Conservation (phyloP, 331 rosid genomes). For the Malus hybrid region DNA sequence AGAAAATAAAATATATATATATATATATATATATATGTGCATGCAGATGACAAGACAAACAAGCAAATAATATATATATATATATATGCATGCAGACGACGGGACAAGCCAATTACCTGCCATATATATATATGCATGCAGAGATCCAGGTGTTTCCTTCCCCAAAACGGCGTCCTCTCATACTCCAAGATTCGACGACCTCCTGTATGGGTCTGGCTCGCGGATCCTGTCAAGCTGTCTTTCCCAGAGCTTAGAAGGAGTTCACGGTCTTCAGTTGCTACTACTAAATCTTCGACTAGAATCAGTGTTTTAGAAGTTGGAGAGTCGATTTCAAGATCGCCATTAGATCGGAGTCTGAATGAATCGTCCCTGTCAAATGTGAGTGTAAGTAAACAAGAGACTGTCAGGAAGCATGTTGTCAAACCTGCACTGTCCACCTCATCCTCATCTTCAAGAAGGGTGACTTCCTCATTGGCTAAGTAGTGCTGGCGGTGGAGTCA, state of each 20-base stretch:
- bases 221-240: constrained; percentile 38
- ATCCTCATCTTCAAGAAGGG: constrained; percentile 37
- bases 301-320: constrained; percentile 26
- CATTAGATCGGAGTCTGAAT: constrained; percentile 29
- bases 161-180: too few species aligned
- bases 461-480: constrained; percentile 45
- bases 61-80: too few species aligned
- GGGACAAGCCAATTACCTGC: too few species aligned
- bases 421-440: constrained; percentile 37
- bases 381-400: constrained; percentile 27
- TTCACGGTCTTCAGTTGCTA: constrained; percentile 41
- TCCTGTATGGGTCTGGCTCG: too few species aligned
- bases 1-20: too few species aligned
- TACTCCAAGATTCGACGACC: too few species aligned
- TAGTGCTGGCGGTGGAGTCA: constrained; percentile 41
- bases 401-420: constrained; percentile 32
- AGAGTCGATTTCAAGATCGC: constrained; percentile 27
- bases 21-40: too few species aligned
- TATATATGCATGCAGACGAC: too few species aligned
- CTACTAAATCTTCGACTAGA: constrained; percentile 32
- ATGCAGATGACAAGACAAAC: too few species aligned
- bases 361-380: constrained; percentile 28
- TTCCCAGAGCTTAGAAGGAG: constrained; percentile 66
- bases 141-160: too few species aligned
- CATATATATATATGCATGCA: too few species aligned